phyloP scores from a whole-genome alignment of 176 grass and related monocot genomes.

The Lolium multiflorum region DNA sequence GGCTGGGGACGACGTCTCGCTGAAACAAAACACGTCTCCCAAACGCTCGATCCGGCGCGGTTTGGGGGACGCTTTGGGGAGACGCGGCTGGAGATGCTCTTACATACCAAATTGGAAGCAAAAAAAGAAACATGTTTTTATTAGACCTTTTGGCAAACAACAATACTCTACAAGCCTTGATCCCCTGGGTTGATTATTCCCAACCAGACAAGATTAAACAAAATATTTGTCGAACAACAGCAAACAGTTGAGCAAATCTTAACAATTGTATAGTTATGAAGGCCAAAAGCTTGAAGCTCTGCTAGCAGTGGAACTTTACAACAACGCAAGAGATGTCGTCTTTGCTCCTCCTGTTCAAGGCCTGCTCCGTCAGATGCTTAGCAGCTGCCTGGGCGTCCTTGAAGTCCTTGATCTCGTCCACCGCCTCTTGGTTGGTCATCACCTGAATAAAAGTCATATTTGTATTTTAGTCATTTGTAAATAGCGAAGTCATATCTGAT shows the following conservation, averaged over 20 bases:
- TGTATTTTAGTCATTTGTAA: conserved; percentile 10
- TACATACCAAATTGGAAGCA: neutral
- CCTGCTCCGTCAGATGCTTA: conserved; percentile 75
- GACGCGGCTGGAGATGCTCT: too few relatives aligned
- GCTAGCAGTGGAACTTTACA: conserved; percentile 69
- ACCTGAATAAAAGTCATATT: conserved; percentile 53
- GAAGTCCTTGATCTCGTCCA: conserved; percentile 74
- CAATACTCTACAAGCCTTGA: conserved; percentile 41
- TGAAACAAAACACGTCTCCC: too few relatives aligned
- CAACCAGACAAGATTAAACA: conserved; percentile 22
- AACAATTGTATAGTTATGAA: conserved; percentile 35
- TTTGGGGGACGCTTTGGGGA: too few relatives aligned
- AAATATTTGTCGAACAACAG: conserved; percentile 22
- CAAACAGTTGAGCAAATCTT: conserved; percentile 12
- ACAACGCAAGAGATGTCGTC: conserved; percentile 95
- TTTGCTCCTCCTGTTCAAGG: conserved; percentile 78
- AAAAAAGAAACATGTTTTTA: conserved; percentile 25
- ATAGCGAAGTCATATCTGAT: neutral
- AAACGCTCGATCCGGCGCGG: too few relatives aligned
- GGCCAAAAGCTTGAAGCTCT: neutral
- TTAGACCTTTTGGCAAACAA: conserved; percentile 37
- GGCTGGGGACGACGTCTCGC: too few relatives aligned
- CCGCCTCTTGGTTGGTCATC: conserved; percentile 92
- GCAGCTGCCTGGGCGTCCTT: conserved; percentile 82
- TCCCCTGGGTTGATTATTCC: conserved; percentile 31